A percentile compares a stretch with the other conserved stretches of the same genome.
These are phyloP conservation scores for Picea sitchensis DNA, from an alignment of 75 land plant species.

Conservation along the genomic window DNA sequence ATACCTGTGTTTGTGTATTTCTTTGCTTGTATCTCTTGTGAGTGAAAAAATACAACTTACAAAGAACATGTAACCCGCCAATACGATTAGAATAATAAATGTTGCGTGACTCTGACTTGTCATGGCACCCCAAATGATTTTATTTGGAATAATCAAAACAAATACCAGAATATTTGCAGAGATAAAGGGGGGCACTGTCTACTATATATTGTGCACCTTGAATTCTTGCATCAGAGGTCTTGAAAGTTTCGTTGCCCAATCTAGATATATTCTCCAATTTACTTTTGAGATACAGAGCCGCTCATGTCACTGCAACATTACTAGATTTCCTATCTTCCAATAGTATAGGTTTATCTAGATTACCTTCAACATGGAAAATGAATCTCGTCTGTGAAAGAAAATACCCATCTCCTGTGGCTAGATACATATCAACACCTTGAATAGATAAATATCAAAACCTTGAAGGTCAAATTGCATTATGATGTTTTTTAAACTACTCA, in stretches of 20 bases:
- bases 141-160: conserved; percentile 33
- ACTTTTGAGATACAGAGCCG: conserved; percentile 12
- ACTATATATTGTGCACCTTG: conserved; percentile 17
- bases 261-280: conserved; percentile 5
- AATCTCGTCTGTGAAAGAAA: conserved; percentile 22
- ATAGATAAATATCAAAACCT: neutral
- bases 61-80: conserved; percentile 16
- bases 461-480: conserved; percentile 17
- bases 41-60: conserved; percentile 16
- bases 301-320: conserved; percentile 17
- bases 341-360: neutral
- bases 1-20: conserved; percentile 11
- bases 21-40: conserved; percentile 27
- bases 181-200: conserved; percentile 22
- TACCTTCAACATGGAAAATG: neutral
- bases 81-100: conserved; percentile 17
- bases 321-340: conserved; percentile 11
- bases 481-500: conserved; percentile 15
- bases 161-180: conserved; percentile 23
- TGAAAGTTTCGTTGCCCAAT: conserved; percentile 18
- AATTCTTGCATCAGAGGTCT: conserved; percentile 11
- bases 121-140: conserved; percentile 15
- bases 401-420: conserved; percentile 33
- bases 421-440: conserved; percentile 18
- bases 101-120: conserved; percentile 19